Evolutionary conservation across 1,284 basidiomycete genomes (phyloP).

Genomic region (Athelia sp.): DNA sequence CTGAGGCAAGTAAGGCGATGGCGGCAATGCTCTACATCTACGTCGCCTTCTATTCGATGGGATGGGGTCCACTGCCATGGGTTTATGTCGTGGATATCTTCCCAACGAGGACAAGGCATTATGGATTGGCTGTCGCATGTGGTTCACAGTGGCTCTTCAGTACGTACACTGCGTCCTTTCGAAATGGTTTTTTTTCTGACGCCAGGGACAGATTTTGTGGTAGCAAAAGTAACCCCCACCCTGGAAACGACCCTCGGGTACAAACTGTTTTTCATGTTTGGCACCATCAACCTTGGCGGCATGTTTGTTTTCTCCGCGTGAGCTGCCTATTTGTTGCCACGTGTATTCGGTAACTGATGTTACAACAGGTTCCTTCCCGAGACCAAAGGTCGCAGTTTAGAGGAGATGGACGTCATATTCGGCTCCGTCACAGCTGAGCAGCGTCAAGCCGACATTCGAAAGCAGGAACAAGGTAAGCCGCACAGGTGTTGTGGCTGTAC

Average conservation of each 20-base stretch:
- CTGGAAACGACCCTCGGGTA: constrained; percentile 57
- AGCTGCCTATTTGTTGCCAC: no score
- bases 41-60: constrained; percentile 74
- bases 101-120: constrained; percentile 76
- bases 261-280: constrained; percentile 71
- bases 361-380: neutral
- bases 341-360: no score
- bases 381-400: constrained; percentile 20
- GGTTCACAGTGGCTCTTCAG: constrained; percentile 79
- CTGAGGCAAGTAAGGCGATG: constrained; percentile 61
- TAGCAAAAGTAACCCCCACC: constrained; percentile 67
- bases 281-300: constrained; percentile 51
- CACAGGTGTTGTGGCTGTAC: neutral
- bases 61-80: constrained; percentile 61
- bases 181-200: neutral
- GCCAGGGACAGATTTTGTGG: constrained; percentile 53
- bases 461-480: constrained; percentile 16
- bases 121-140: constrained; percentile 67
- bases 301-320: constrained; percentile 37
- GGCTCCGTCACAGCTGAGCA: constrained; percentile 39
- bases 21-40: constrained; percentile 75
- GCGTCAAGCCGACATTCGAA: constrained; percentile 35
- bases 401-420: constrained; percentile 57
- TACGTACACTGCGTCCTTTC: constrained; percentile 23
- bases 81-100: constrained; percentile 80